These are phyloP conservation scores for Corymbia calophylla DNA, from an alignment of 441 rosid species.

Conservation along the genomic window DNA sequence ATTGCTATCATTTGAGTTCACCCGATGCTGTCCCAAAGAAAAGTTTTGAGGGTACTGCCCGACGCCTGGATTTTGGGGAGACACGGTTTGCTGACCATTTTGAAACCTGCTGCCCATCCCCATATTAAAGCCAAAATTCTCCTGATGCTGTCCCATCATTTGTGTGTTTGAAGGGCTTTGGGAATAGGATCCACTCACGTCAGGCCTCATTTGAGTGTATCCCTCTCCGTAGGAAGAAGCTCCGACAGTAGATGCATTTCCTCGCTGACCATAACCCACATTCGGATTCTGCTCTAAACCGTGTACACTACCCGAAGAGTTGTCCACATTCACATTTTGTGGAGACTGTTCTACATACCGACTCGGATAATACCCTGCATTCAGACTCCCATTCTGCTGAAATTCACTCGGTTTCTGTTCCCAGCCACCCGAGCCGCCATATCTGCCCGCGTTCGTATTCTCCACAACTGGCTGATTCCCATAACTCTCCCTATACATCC, in stretches of 20 bases:
- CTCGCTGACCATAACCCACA: neutral
- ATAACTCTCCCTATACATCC: conserved; percentile 1
- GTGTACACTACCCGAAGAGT: neutral
- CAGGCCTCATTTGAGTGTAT: neutral
- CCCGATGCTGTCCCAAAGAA: conserved; percentile 1
- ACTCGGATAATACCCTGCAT: neutral
- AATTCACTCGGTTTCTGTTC: neutral
- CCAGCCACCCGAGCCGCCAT: neutral
- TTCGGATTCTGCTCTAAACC: neutral
- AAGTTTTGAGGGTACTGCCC: conserved; percentile 8
- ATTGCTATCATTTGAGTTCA: neutral
- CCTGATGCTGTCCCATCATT: conserved; percentile 2
- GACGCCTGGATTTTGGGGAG: neutral
- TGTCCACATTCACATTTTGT: neutral
- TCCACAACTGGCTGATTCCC: neutral
- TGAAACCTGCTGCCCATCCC: conserved; percentile 4
- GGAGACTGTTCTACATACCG: neutral
- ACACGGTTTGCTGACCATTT: neutral
- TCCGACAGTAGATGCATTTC: neutral
- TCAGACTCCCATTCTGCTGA: conserved; percentile 5
- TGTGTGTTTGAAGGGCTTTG: neutral
- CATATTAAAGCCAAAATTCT: neutral
- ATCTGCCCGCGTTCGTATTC: neutral
- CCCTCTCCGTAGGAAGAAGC: neutral
- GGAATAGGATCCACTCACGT: neutral